phyloP scores from a whole-genome alignment of 257 asterid genomes.

The Phtheirospermum japonicum region DNA sequence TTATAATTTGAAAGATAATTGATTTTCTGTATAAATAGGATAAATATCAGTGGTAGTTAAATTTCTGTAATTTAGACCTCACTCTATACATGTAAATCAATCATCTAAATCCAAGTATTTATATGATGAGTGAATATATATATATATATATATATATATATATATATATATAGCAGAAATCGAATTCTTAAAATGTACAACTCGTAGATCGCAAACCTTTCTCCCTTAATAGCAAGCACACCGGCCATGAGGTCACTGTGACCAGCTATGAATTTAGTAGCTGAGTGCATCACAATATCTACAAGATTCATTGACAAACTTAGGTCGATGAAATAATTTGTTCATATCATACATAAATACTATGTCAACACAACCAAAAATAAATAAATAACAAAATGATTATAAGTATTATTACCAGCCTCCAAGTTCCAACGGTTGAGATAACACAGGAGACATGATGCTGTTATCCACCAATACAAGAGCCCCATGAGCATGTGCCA shows the following conservation, averaged over 20 bases:
- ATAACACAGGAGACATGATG: slow-evolving; percentile 91
- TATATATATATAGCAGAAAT: neutral
- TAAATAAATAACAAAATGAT: neutral
- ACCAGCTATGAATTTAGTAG: slow-evolving; percentile 88
- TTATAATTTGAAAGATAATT: neutral
- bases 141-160: too few species aligned
- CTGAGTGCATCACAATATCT: slow-evolving; percentile 95
- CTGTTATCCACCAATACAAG: slow-evolving; percentile 92
- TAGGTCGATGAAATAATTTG: slow-evolving; percentile 17
- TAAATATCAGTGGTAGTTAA: neutral
- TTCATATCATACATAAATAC: neutral
- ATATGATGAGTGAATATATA: neutral
- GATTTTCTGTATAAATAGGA: neutral
- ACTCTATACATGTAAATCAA: neutral
- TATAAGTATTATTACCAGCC: slow-evolving; percentile 60
- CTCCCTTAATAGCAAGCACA: slow-evolving; percentile 71
- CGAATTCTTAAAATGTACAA: slow-evolving; percentile 2
- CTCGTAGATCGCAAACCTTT: slow-evolving; percentile 42
- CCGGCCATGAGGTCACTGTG: slow-evolving; percentile 93
- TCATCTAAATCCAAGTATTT: slow-evolving; percentile 1
- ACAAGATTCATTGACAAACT: slow-evolving; percentile 32
- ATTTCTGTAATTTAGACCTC: neutral
- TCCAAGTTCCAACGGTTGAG: slow-evolving; percentile 84
- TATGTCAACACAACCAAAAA: neutral
- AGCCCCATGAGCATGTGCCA: slow-evolving; percentile 85